Evolutionary conservation across 164 flowering plant genomes (phyloP).

Genomic region (Nelumbo lutea): DNA sequence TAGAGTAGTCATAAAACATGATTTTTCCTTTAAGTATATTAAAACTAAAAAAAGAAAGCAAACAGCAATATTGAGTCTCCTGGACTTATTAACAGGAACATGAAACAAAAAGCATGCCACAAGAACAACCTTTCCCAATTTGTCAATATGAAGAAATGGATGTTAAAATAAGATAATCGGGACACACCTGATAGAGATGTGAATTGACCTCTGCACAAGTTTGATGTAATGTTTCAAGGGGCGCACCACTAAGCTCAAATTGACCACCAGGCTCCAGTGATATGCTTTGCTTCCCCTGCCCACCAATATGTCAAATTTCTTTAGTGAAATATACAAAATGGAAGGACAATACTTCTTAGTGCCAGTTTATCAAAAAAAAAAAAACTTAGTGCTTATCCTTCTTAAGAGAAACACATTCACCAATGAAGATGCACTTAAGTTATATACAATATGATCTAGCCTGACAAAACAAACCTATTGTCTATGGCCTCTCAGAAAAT

Average conservation of each 20-base stretch:
- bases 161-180: neutral
- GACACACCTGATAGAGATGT: conserved; percentile 89
- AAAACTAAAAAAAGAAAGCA: no score
- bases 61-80: no score
- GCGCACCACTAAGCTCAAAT: conserved; percentile 99
- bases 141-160: neutral
- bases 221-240: conserved; percentile 97
- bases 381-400: neutral
- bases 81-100: neutral
- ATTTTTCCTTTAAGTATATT: no score
- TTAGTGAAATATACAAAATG: neutral
- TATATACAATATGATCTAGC: neutral
- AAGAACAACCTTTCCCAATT: neutral
- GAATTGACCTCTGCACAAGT: conserved; percentile 99
- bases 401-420: neutral
- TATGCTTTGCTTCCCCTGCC: conserved; percentile 95
- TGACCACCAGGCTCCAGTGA: conserved; percentile 99
- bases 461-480: neutral
- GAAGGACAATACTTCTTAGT: neutral
- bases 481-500: neutral
- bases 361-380: neutral
- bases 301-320: conserved; percentile 5
- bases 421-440: neutral
- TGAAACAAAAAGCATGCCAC: neutral
- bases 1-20: no score